These are phyloP conservation scores for Vishniacozyma victoriae DNA, from an alignment of 768 basidiomycete species.

Conservation along the genomic window DNA sequence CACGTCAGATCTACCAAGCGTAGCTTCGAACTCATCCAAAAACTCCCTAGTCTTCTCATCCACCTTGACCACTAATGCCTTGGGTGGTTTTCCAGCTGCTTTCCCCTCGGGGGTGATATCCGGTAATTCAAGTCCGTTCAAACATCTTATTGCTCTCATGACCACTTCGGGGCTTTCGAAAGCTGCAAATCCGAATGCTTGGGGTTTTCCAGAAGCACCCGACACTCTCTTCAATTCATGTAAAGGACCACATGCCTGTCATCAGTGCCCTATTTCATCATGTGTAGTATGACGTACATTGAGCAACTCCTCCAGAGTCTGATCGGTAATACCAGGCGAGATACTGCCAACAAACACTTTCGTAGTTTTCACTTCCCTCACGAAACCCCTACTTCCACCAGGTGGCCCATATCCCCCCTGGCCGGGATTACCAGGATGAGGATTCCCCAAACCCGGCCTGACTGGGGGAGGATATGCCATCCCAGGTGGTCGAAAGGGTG, in stretches of 20 bases:
- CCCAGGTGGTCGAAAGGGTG: neutral
- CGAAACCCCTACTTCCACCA: constrained; percentile 18
- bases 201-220: constrained; percentile 85
- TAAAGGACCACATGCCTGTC: constrained; percentile 80
- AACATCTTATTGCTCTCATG: constrained; percentile 62
- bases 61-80: constrained; percentile 75
- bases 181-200: constrained; percentile 95
- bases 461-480: constrained; percentile 8
- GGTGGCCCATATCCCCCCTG: too few relatives aligned
- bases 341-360: constrained; percentile 90
- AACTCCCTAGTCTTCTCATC: constrained; percentile 90
- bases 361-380: constrained; percentile 54
- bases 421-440: constrained; percentile 24
- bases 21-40: constrained; percentile 74
- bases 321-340: constrained; percentile 82
- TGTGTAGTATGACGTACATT: constrained; percentile 54
- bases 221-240: constrained; percentile 87
- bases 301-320: constrained; percentile 70
- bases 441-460: constrained; percentile 7
- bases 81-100: constrained; percentile 54
- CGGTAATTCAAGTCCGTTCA: constrained; percentile 62
- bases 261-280: neutral
- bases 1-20: constrained; percentile 76
- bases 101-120: constrained; percentile 49
- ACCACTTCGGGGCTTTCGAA: constrained; percentile 91